phyloP scores from a whole-genome alignment of 2,329 filamentous ascomycete genomes.

The Arthrobotrys iridis region DNA sequence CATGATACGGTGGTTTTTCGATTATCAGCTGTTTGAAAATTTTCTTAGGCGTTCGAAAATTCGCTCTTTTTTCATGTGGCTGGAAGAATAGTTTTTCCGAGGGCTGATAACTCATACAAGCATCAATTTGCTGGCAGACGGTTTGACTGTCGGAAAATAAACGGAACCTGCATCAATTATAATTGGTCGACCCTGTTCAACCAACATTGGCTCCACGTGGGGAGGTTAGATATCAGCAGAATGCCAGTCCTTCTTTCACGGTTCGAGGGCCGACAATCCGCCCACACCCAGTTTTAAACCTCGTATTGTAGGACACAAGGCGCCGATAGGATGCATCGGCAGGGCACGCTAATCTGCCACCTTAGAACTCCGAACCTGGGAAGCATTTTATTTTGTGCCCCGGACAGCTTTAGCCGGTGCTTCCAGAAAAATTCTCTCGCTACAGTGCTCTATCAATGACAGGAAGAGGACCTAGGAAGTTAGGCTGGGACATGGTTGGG shows the following conservation, averaged over 20 bases:
- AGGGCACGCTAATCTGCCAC: conserved; percentile 42
- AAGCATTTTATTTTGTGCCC: conserved; percentile 43
- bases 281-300: neutral
- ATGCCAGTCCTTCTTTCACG: conserved; percentile 9
- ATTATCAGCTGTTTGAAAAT: neutral
- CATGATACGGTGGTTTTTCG: conserved; percentile 15
- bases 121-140: conserved; percentile 24
- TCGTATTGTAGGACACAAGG: conserved; percentile 45
- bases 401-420: conserved; percentile 33
- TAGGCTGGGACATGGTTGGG: neutral
- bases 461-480: neutral
- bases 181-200: conserved; percentile 40
- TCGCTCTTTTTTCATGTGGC: conserved; percentile 46
- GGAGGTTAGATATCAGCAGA: neutral
- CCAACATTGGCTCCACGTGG: conserved; percentile 35
- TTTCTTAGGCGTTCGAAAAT: conserved; percentile 9
- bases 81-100: conserved; percentile 55
- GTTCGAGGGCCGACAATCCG: conserved; percentile 48
- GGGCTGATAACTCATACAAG: conserved; percentile 38
- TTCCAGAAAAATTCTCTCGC: conserved; percentile 51
- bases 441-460: neutral
- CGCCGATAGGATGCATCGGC: conserved; percentile 32
- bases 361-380: conserved; percentile 42
- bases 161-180: conserved; percentile 48
- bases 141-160: conserved; percentile 46